Base-by-base conservation (phyloP, 129 eudicot species). In the Artemisia annua region DNA sequence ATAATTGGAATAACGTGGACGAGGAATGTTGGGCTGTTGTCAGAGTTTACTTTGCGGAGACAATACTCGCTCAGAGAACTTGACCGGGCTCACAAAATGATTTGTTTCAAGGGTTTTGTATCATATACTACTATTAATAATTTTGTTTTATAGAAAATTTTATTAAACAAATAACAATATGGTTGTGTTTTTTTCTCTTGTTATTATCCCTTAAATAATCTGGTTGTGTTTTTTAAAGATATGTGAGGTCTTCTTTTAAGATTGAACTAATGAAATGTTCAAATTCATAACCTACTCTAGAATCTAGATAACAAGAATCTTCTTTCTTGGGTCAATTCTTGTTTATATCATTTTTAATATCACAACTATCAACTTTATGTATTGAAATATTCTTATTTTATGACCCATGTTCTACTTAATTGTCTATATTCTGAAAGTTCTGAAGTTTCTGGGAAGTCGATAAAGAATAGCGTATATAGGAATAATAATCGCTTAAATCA, bases 21-120 rank as follows among this genome's bases (percentile, higher is more conserved):
- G 22, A 46, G 28, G 70, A 73, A 63, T 63, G 61, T 50, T 60
- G 62, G 43, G 30, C 30, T 28, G 4, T 28, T 28, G 30, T 5
- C 70, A 73, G 70, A 62, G 78, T 73, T 73, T 73, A 16, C 78
- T 73, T 73, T 0, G 70, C 77, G 70, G 69, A 16, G 17, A 49
- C 59, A 15, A 62, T 73, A 73, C 69, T 61, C 70, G 19, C 59
- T 60, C 76, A 60, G 69, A 72, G 35, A 32, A 71, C n/a, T n/a
- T n/a, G 9, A 18, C 15, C 32, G 28, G 59, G 46, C 50, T 59
- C 67, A 22, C 44, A 59, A 59, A 43, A 18, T 57, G 7, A 46
- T 46, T 66, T 18, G 50, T 63, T 63, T 15, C 43, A 35, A 4
- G 43, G 43, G 43, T 35, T 35, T 5, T 8, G 43, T 35, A 35